Evolutionary conservation across 345 rosid genomes (phyloP).

Genomic region (Bruguiera parviflora): DNA sequence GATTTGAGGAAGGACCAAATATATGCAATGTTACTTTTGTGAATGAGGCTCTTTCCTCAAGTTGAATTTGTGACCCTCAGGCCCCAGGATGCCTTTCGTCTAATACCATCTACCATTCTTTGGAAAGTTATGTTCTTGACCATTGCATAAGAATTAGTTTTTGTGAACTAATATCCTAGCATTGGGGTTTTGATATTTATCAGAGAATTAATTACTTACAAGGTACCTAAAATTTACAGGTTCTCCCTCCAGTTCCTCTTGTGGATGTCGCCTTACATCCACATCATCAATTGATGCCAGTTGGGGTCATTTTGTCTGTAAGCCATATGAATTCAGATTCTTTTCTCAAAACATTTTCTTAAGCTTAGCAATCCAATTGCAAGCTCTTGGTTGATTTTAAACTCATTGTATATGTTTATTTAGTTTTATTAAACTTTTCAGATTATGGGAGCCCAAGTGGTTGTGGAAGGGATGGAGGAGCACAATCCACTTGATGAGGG

Average conservation of each 20-base stretch:
- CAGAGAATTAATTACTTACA: conserved; percentile 1
- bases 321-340: conserved; percentile 12
- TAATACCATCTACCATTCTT: no score
- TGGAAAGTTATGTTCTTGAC: no score
- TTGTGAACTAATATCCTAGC: background rate
- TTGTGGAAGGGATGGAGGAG: conserved; percentile 78
- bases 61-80: no score
- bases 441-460: conserved; percentile 68
- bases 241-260: conserved; percentile 77
- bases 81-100: no score
- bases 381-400: background rate
- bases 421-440: conserved; percentile 24
- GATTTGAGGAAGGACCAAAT: no score
- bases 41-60: no score
- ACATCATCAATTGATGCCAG: conserved; percentile 66
- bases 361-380: background rate
- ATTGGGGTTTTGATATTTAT: background rate
- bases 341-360: background rate
- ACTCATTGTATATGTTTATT: background rate
- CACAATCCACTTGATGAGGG: conserved; percentile 84
- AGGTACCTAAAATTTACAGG: conserved; percentile 36
- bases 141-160: no score
- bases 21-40: no score
- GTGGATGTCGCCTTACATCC: conserved; percentile 57
- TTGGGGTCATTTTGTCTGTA: conserved; percentile 86